These are phyloP conservation scores for Umbelopsis sp. DNA, from an alignment of 371 early-diverging fungal species.

Conservation along the genomic window DNA sequence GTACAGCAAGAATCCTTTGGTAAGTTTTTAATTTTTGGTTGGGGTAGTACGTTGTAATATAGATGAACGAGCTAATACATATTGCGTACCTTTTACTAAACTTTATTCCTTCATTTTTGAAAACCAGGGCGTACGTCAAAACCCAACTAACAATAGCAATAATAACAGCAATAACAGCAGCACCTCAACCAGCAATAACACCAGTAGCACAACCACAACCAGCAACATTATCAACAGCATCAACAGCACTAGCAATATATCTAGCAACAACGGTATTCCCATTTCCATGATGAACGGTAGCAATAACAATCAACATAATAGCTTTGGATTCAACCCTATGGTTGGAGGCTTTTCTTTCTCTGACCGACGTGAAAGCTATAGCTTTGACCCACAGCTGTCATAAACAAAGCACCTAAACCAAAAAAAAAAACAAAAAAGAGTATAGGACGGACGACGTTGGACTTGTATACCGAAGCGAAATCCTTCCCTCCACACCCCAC, in stretches of 20 bases:
- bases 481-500: no score
- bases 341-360: slow-evolving; percentile 21
- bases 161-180: neutral
- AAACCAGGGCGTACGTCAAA: slow-evolving; percentile 28
- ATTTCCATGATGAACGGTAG: slow-evolving; percentile 14
- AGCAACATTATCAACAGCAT: slow-evolving; percentile 12
- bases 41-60: no score
- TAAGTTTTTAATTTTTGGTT: slow-evolving; percentile 18
- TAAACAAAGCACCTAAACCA: neutral
- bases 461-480: no score
- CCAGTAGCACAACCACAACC: neutral
- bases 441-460: slow-evolving; percentile 22
- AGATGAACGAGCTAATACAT: no score
- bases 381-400: slow-evolving; percentile 28
- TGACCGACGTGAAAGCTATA: slow-evolving; percentile 24
- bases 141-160: slow-evolving; percentile 27
- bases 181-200: neutral
- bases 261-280: slow-evolving; percentile 19
- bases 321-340: slow-evolving; percentile 18
- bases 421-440: neutral
- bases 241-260: slow-evolving; percentile 17
- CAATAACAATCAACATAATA: slow-evolving; percentile 16
- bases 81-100: no score
- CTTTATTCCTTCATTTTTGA: neutral
- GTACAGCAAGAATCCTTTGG: slow-evolving; percentile 94